A percentile compares a stretch with the other conserved stretches of the same genome.
Evolutionary conservation across 2,329 filamentous ascomycete genomes (phyloP).

Genomic region (Hypocrella siamensis): DNA sequence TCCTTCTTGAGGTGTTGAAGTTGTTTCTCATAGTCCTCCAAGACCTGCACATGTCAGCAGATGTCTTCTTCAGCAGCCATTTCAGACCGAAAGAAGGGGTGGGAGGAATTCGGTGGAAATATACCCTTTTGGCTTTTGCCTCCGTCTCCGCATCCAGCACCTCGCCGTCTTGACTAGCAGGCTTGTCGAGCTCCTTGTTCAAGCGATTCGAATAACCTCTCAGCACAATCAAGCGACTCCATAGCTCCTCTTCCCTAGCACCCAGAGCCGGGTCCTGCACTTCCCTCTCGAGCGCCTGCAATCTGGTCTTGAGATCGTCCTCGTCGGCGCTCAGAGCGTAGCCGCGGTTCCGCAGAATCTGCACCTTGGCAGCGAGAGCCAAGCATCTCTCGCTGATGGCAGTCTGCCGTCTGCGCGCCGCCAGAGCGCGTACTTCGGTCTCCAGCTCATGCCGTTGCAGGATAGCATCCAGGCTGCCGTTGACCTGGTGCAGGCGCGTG

Average conservation of each 20-base stretch:
- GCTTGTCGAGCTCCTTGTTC: slow-evolving; percentile 57
- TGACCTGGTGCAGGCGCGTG: slow-evolving; percentile 62
- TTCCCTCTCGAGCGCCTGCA: slow-evolving; percentile 51
- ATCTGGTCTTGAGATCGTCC: slow-evolving; percentile 59
- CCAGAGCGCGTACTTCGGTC: slow-evolving; percentile 57
- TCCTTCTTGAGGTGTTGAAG: slow-evolving; percentile 61
- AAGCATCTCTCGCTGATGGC: slow-evolving; percentile 59
- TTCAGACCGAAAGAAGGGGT: neutral
- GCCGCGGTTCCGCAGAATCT: slow-evolving; percentile 65
- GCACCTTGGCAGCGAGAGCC: slow-evolving; percentile 61
- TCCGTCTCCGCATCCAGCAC: slow-evolving; percentile 55
- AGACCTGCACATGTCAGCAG: slow-evolving; percentile 32
- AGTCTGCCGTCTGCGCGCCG: slow-evolving; percentile 56
- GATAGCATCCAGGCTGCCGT: slow-evolving; percentile 54
- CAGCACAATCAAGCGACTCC: slow-evolving; percentile 64
- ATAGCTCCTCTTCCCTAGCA: slow-evolving; percentile 69
- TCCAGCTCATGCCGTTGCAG: slow-evolving; percentile 63
- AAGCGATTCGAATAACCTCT: slow-evolving; percentile 57
- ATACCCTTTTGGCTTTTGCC: slow-evolving; percentile 58
- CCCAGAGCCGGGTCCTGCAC: slow-evolving; percentile 61
- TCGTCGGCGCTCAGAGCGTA: slow-evolving; percentile 69
- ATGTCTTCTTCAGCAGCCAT: neutral
- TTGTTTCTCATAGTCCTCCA: slow-evolving; percentile 72
- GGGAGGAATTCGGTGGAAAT: slow-evolving; percentile 8
- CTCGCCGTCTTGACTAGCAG: slow-evolving; percentile 38